Base-by-base conservation (phyloP, 805 yeast species). In the Schwanniomyces pseudopolymorphus region DNA sequence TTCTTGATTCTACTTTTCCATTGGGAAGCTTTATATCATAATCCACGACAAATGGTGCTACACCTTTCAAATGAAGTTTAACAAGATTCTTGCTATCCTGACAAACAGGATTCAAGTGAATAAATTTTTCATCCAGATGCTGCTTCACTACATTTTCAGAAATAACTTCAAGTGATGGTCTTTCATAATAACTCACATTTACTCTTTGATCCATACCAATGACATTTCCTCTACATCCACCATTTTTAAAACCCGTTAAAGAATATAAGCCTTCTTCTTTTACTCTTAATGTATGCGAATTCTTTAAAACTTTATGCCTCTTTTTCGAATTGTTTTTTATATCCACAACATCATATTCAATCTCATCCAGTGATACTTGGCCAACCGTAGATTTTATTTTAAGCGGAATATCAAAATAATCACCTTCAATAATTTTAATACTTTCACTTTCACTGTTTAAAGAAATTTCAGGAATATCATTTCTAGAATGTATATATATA, bases 31-130 rank as follows among this genome's bases (percentile, higher is more conserved):
- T 67, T 13, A 86, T 64, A n/a, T 80, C 78, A 60, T 89, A 89
- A 33, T 79, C 81, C 21, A 90, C 67, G n/a, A 78, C 64, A 52
- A 89, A 89, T 20, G 92, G 91, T 1, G 83, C 73, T 5, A 78
- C 64, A 1, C 89, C 92, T 33, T 66, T 66, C 28, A 86, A 61
- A 2, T 73, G 60, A 27, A 87, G 45, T 6, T 52, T 54, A 8
- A 69, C 55, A 16, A 55, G 53, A 28, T 63, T 59, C 2, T 46
- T 43, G 26, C 68, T 61, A 24, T 58, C 54, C 42, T 67, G 70
- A 45, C 78, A 72, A 3, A 67, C 57, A 5, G 74, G 54, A 1
- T 49, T 53, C 43, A 64, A 59, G 24, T 53, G 63, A 6, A 49
- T 43, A 14, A 49, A 52, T n/a, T 44, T 45, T n/a, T 60, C 65